These are phyloP conservation scores for Trichosporon asahii DNA, from an alignment of 1,284 basidiomycete genomes.

Conservation along the genomic window DNA sequence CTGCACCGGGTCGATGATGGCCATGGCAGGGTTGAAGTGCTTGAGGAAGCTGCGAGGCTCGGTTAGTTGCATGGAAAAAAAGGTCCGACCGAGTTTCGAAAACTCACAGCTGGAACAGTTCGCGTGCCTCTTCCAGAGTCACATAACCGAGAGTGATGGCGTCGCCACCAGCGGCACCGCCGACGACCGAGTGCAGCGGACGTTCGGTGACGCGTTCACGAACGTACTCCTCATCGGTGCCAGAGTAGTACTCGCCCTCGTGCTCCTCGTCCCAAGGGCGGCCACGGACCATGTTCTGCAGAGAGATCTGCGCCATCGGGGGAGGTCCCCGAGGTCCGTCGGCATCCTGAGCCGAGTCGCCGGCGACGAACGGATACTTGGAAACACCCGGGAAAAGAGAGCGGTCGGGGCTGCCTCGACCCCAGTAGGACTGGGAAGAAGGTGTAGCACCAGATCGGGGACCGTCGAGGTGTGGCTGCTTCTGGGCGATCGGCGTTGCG, in stretches of 20 bases:
- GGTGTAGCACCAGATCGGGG: not conserved
- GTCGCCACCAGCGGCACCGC: not conserved
- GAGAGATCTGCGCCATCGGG: constrained; percentile 16
- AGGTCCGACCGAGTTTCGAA: not conserved
- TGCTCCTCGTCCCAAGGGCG: constrained; percentile 28
- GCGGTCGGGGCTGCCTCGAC: constrained; percentile 18
- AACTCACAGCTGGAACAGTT: constrained; percentile 35
- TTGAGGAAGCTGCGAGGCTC: constrained; percentile 28
- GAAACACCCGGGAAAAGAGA: constrained; percentile 17
- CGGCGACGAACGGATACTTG: constrained; percentile 25
- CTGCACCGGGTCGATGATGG: constrained; percentile 31
- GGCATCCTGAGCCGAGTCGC: constrained; percentile 11
- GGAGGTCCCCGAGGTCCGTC: constrained; percentile 7
- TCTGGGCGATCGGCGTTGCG: constrained; percentile 14
- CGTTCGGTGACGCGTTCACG: constrained; percentile 1
- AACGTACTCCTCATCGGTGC: constrained; percentile 8
- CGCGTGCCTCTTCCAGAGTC: constrained; percentile 31
- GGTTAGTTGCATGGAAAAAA: not conserved
- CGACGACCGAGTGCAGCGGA: not conserved
- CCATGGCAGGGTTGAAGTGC: constrained; percentile 31
- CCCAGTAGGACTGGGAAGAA: constrained; percentile 17
- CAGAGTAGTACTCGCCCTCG: constrained; percentile 19
- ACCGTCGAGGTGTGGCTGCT: constrained; percentile 17
- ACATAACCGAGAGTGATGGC: constrained; percentile 30
- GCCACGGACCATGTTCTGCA: constrained; percentile 25